Evolutionary conservation across 768 basidiomycete genomes (phyloP), one percentile per base, ranked within the genome.

Genomic region (Leucocoprinus birnbaumii): DNA sequence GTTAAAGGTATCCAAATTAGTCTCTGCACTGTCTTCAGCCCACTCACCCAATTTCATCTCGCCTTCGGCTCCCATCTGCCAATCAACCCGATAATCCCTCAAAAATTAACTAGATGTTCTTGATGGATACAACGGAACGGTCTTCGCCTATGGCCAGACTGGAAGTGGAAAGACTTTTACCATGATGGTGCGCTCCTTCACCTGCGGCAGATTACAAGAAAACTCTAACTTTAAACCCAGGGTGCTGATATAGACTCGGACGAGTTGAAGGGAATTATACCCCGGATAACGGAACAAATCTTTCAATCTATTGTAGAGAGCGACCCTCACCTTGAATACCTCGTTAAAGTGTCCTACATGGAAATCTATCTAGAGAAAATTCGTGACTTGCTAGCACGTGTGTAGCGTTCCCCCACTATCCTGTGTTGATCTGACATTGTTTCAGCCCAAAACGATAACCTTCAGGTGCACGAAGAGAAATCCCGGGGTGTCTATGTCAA

Each of bases 321-420:
- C 53, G 96, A 98, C 62, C 82, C 91, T 34, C 92, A 93, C 69
- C 75, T 99, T 55, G 97, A 99, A 71, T 99, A 99, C 70, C 85
- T 98, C 60, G 97, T 99, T 69, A 99, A 99, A 74, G 97, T 98
- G 49, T 97, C 94, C 34, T 99, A 98, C 71, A 98, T 99, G 96
- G 97, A 99, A 75, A 98, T 99, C 57, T 99, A 99, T 71, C 80
- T 98, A 58, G 97, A 99, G 72, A 85, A 88, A 59, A 93, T 99
- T 61, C 83, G 95, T 50, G 97, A 99, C 79, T 74, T 99, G 53
- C 80, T 99, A 51, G 89, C 94, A 57, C 97, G 96, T 98, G 71
- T 66, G 96, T 82, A 24, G 6, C 22, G 6, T 25, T 31, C 31
- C 35, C 1, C 18, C 34, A 9, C 34, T 40, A 55, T 24, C 40